Evolutionary conservation across 768 basidiomycete species (phyloP).

Genomic region (Xerocomus brunneocitrinus): DNA sequence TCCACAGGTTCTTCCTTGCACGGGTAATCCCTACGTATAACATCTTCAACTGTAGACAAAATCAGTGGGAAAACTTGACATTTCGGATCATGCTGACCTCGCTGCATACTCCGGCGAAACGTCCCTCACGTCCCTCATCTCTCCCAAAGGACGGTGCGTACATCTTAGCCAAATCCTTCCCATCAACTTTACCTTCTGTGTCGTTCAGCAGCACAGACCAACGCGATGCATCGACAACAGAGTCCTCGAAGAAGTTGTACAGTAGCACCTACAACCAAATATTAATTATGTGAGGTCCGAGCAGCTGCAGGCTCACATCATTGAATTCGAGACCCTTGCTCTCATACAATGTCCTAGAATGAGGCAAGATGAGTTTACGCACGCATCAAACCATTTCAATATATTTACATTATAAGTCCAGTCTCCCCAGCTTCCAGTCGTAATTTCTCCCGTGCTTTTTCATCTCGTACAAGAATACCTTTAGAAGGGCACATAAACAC

Average conservation of each 20-base stretch:
- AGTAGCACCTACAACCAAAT: slow-evolving; percentile 50
- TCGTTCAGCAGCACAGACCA: slow-evolving; percentile 59
- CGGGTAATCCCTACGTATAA: slow-evolving; percentile 70
- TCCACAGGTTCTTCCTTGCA: slow-evolving; percentile 66
- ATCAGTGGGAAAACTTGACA: neutral
- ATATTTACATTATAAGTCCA: neutral
- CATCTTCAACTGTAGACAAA: slow-evolving; percentile 48
- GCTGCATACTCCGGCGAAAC: slow-evolving; percentile 52
- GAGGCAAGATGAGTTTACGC: no score
- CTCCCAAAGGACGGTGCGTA: slow-evolving; percentile 42
- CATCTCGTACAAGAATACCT: no score
- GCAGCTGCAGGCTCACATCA: slow-evolving; percentile 6
- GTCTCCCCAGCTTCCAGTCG: no score
- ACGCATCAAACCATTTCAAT: no score
- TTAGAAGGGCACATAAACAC: neutral
- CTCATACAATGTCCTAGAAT: no score
- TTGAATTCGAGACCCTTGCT: slow-evolving; percentile 22
- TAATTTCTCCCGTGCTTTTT: no score
- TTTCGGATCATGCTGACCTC: slow-evolving; percentile 41
- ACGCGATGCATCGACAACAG: slow-evolving; percentile 42
- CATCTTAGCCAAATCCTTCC: slow-evolving; percentile 9
- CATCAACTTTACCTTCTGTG: slow-evolving; percentile 20
- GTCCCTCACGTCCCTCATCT: slow-evolving; percentile 38
- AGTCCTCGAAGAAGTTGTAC: slow-evolving; percentile 74
- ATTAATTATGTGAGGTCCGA: neutral